Conservation (phyloP, 208 protist genomes). For the Porcisia hertigi region DNA sequence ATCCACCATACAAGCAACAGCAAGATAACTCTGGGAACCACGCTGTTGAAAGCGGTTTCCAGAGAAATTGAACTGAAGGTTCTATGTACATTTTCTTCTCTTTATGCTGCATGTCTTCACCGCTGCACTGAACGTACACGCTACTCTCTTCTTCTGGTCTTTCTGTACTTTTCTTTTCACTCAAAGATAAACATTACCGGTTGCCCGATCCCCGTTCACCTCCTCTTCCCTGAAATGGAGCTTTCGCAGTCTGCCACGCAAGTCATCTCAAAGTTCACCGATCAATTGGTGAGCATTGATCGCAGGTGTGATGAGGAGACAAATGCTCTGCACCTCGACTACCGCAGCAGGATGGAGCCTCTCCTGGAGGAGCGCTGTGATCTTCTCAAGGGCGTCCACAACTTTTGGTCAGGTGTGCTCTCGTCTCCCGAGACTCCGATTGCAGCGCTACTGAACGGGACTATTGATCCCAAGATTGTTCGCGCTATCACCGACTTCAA, state of each 20-base stretch:
- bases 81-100: not conserved
- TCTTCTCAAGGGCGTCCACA: slow-evolving; percentile 38
- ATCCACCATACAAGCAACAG: not conserved
- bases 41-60: not conserved
- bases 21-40: not conserved
- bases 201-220: not conserved
- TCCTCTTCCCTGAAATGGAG: slow-evolving; percentile 10
- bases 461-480: slow-evolving; percentile 77
- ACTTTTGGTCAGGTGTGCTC: slow-evolving; percentile 73
- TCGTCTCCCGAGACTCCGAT: slow-evolving; percentile 43
- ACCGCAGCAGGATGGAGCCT: slow-evolving; percentile 58
- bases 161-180: not conserved
- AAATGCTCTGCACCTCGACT: slow-evolving; percentile 30
- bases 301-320: slow-evolving; percentile 33
- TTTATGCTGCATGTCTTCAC: not conserved
- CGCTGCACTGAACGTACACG: not conserved
- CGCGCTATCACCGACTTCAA: slow-evolving; percentile 71
- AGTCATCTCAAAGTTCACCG: slow-evolving; percentile 41
- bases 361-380: slow-evolving; percentile 58
- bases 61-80: not conserved
- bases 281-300: slow-evolving; percentile 39
- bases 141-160: not conserved
- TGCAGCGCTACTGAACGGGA: slow-evolving; percentile 57
- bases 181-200: not conserved
- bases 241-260: slow-evolving; percentile 28